A percentile compares a stretch with the other conserved stretches of the same genome.
Conservation (phyloP, 176 grass and related monocot species). For the Otatea glauca region DNA sequence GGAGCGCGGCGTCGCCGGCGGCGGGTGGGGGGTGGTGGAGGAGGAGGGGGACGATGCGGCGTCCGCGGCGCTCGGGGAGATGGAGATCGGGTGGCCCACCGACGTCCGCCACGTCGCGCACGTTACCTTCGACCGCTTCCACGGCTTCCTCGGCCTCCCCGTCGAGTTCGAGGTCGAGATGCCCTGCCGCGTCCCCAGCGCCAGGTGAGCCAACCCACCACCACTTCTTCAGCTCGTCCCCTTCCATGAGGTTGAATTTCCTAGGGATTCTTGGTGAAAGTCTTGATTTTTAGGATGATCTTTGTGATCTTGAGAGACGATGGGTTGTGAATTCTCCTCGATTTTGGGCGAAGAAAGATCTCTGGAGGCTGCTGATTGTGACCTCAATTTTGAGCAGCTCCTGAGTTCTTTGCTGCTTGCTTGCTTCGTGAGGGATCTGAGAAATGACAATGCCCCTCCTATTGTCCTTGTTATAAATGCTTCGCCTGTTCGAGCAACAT, state of each 20-base stretch:
- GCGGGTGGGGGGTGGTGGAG: constrained; percentile 1
- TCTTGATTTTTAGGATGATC: background rate
- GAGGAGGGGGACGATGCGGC: background rate
- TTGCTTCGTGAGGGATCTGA: background rate
- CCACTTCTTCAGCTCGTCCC: background rate
- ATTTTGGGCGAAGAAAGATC: background rate
- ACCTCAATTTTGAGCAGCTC: background rate
- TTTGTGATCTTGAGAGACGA: background rate
- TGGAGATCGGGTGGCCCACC: constrained; percentile 89
- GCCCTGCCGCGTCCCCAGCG: constrained; percentile 80
- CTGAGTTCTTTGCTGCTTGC: background rate
- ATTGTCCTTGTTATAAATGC: no score
- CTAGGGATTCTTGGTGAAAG: background rate
- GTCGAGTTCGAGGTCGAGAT: constrained; percentile 92
- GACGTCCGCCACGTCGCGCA: constrained; percentile 87
- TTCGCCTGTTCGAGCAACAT: no score
- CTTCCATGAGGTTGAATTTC: constrained; percentile 5
- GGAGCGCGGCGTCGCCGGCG: constrained; percentile 9
- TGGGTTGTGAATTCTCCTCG: background rate
- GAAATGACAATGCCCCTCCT: no score
- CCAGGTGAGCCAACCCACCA: constrained; percentile 47
- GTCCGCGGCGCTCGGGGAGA: constrained; percentile 36
- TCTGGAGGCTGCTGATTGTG: background rate
- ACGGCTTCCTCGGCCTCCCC: constrained; percentile 88
- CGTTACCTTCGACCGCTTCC: constrained; percentile 92